Base-by-base conservation (phyloP, 495 filamentous ascomycete species). In the Penicillium atrosanguineum region DNA sequence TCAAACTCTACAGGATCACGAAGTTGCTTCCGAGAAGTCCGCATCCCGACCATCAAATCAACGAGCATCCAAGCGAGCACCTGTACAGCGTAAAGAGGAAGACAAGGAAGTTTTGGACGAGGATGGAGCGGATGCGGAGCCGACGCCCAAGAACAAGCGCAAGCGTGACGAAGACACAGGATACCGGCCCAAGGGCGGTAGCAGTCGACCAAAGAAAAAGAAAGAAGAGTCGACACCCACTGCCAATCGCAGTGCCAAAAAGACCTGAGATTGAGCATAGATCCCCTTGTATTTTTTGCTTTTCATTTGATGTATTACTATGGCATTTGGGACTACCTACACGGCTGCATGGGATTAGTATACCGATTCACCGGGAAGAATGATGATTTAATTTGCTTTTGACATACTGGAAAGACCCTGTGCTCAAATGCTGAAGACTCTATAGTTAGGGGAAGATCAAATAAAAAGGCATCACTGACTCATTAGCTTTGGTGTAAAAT, bases 1-100 rank as follows among this genome's bases (percentile, higher is more conserved):
- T 0, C 83, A 91, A 52, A 86, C 87, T 71, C 72, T 95, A 0
- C 88, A 93, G 64, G 89, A 92, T 59, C 86, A 85, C 48, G 90
- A 93, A 64, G 70, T 71, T 29, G 73, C 69, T 20, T 82, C 83
- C 8, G 85, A 86, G 51, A 86, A 86, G 59, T 82, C 83, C 25
- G 71, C 63, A 46, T 68, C 71, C 23, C 62, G 74, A 25, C 69
- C 77, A 21, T 65, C 72, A 14, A 71, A 71, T 48, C 56, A 68
- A 40, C 69, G 73, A 23, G 31, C 70, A 18, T 73, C 71, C 31
- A 70, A 76, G 60, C 62, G 75, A 45, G 62, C 73, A 42, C 50
- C 75, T 41, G 65, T 61, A 11, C 61, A 70, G 48, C 71, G 68
- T 37, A 79, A 82, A 62, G 70, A 82, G 44, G 82, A 79, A 61